These are phyloP conservation scores for Penicillium decumbens DNA, from an alignment of 2,329 filamentous ascomycete genomes.

Conservation along the genomic window DNA sequence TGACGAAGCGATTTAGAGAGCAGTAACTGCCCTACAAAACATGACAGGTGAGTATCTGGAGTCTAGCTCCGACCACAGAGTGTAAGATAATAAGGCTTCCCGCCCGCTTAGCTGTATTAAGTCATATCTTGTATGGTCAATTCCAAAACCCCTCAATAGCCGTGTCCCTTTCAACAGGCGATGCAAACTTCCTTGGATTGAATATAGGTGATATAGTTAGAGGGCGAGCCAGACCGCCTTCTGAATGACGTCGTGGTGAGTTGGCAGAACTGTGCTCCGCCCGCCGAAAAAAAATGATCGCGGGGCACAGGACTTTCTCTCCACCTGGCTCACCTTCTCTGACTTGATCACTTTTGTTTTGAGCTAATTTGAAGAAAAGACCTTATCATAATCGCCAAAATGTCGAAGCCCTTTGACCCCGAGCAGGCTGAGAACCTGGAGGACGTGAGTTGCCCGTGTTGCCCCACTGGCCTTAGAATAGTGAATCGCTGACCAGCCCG, in stretches of 20 bases:
- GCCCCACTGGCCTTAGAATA: not conserved
- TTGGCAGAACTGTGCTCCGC: constrained; percentile 26
- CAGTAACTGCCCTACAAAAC: too few relatives aligned
- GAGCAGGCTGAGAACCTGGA: constrained; percentile 66
- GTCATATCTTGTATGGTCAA: too few relatives aligned
- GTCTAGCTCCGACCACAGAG: too few relatives aligned
- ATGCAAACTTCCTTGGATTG: too few relatives aligned
- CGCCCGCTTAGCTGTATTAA: too few relatives aligned
- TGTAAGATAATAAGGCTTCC: too few relatives aligned
- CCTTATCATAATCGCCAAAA: constrained; percentile 21
- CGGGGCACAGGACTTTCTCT: constrained; percentile 24
- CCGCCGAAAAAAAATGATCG: constrained; percentile 30
- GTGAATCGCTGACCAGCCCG: constrained; percentile 22
- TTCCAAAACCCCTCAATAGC: too few relatives aligned
- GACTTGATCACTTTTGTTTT: constrained; percentile 1
- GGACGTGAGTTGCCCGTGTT: constrained; percentile 50
- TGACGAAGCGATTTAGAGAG: too few relatives aligned
- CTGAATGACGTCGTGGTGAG: constrained; percentile 18
- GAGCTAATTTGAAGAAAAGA: not conserved
- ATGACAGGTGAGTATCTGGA: too few relatives aligned
- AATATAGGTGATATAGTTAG: too few relatives aligned
- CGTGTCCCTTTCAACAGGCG: too few relatives aligned
- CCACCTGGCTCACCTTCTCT: constrained; percentile 6
- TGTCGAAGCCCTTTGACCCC: constrained; percentile 48
- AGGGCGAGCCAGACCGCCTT: too few relatives aligned